Percentiles rank a stretch among this genome's conserved stretches.
These are phyloP conservation scores for Boletus sensibilis DNA, from an alignment of 768 basidiomycete species.

Conservation along the genomic window DNA sequence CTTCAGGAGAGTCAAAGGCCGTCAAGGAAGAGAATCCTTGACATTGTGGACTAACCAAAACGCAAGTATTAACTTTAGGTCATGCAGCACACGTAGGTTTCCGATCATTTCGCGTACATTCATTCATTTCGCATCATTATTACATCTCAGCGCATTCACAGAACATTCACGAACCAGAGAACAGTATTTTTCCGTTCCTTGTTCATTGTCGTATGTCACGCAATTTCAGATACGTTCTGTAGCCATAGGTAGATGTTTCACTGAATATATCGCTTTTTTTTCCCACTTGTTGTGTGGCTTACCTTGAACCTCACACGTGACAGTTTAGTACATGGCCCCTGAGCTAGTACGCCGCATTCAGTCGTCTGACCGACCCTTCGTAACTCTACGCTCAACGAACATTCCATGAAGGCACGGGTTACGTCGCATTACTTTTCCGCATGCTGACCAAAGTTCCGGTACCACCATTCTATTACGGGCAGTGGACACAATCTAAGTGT, in stretches of 20 bases:
- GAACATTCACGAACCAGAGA: not conserved
- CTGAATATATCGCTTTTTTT: not conserved
- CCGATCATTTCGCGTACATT: not conserved
- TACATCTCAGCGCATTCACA: not conserved
- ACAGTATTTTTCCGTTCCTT: not conserved
- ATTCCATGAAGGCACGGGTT: not conserved
- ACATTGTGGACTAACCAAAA: not conserved
- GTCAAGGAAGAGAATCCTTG: not conserved
- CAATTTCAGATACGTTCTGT: not conserved
- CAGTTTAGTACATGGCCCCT: constrained; percentile 9
- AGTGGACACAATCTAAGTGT: not conserved
- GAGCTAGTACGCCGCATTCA: not conserved
- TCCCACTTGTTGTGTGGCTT: not conserved
- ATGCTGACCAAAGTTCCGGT: not conserved
- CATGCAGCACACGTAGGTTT: not conserved
- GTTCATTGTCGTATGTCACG: not conserved
- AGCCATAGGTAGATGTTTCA: not conserved
- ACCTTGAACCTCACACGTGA: too few relatives aligned
- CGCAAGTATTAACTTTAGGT: not conserved
- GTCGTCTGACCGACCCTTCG: not conserved
- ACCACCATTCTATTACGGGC: constrained; percentile 4
- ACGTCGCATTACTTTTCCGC: not conserved
- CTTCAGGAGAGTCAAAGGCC: not conserved
- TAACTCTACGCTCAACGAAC: not conserved
- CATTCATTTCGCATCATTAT: not conserved